Conservation (phyloP, 441 rosid genomes). For the Pelargonium myrrhifolium region DNA sequence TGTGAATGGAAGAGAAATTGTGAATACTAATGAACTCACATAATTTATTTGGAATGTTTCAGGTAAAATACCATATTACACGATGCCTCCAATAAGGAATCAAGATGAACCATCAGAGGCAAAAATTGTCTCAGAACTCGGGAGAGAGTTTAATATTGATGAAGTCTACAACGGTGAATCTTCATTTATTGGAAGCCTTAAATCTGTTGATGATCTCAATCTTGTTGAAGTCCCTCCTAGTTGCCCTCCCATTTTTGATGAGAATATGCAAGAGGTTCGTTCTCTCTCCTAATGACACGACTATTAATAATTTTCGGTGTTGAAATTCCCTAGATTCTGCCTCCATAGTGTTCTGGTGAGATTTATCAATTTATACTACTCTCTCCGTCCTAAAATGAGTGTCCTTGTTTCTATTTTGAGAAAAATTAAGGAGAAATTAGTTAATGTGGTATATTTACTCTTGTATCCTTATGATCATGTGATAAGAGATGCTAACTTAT, state of each 20-base stretch:
- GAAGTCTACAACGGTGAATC: slow-evolving; percentile 75
- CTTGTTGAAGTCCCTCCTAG: slow-evolving; percentile 66
- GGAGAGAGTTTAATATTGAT: slow-evolving; percentile 72
- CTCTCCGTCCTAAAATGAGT: no score
- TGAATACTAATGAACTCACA: slow-evolving; percentile 1
- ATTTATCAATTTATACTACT: no score
- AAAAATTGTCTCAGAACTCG: slow-evolving; percentile 58
- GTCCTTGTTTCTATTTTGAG: no score
- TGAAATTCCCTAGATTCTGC: no score
- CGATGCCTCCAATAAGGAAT: slow-evolving; percentile 71
- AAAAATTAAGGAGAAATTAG: no score
- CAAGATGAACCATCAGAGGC: slow-evolving; percentile 68
- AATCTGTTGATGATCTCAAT: slow-evolving; percentile 50
- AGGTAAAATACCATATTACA: slow-evolving; percentile 88
- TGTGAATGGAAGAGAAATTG: no score
- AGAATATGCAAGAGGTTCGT: slow-evolving; percentile 71
- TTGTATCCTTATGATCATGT: no score
- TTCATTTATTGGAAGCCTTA: slow-evolving; percentile 84
- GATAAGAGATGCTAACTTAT: no score
- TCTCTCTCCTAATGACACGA: background rate
- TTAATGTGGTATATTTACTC: no score
- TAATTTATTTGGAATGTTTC: slow-evolving; percentile 19
- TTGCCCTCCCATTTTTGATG: slow-evolving; percentile 60
- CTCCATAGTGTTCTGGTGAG: no score
- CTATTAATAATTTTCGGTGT: no score